Percentiles rank a stretch among this genome's conserved stretches.
phyloP scores from a whole-genome alignment of 306 rosid species.

The Styphnolobium japonicum region DNA sequence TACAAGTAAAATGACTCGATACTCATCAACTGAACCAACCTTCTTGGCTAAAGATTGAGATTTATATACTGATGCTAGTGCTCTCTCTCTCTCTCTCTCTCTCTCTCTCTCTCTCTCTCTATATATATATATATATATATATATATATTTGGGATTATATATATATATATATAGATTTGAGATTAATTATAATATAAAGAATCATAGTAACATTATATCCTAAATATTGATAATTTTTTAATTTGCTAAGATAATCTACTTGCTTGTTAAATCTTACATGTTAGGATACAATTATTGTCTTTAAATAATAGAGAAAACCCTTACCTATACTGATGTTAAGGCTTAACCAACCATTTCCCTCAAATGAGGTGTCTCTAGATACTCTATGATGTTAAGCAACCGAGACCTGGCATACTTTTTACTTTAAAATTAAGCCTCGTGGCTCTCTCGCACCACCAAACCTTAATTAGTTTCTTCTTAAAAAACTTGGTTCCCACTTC shows the following conservation, averaged over 20 bases:
- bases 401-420: constrained; percentile 28
- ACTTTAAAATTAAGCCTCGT: constrained; percentile 58
- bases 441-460: constrained; percentile 60
- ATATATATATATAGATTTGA: too few species aligned
- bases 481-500: constrained; percentile 21
- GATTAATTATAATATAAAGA: too few species aligned
- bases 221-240: neutral
- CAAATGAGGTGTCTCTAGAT: constrained; percentile 39
- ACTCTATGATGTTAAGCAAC: constrained; percentile 48
- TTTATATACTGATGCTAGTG: neutral
- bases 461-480: constrained; percentile 36
- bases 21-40: too few species aligned
- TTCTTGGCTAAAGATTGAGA: too few species aligned
- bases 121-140: too few species aligned
- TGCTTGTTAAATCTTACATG: neutral
- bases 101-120: too few species aligned
- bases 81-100: neutral
- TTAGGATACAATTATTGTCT: neutral
- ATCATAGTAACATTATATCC: neutral
- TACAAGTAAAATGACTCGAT: too few species aligned
- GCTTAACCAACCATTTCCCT: constrained; percentile 51
- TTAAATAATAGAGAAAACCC: constrained; percentile 30
- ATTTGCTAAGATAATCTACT: neutral
- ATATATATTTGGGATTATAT: too few species aligned
- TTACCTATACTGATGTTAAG: constrained; percentile 71